Evolutionary conservation across 2,329 filamentous ascomycete genomes (phyloP), one percentile per base, ranked within the genome.

Genomic region (Pezicula rhizophila): DNA sequence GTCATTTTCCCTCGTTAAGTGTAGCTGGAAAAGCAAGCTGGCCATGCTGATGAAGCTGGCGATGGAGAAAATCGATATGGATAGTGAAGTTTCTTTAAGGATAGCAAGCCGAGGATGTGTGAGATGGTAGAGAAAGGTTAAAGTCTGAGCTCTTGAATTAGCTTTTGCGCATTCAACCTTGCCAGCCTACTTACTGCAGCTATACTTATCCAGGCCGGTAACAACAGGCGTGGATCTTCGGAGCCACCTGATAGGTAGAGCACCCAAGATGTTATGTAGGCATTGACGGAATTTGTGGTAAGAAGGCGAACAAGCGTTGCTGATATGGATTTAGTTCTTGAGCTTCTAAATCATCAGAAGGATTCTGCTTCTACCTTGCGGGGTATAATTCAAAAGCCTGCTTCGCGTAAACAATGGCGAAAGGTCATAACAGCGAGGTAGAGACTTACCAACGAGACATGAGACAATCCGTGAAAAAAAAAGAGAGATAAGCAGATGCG

Each of bases 361-460:
- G 7, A 31, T 10, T 31, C 11, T 5, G 28, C 8, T 31, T 31
- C 11, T 60, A 68, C 66, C 66, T 65, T 82, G 79, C 2, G 88
- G 87, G 12, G 87, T 89, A 69, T 92, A 93, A 66, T 90, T 85
- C 58, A 92, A 76, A 59, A 93, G 83, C 88, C 85, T 87, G 50
- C 7, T 33, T 46, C 49, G 41, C 33, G 25, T 49, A 38, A 8
- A 17, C 26, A 38, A 42, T 11, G n/a, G 28, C 44, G 8, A 17
- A 47, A 28, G 12, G 18, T 5, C 23, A 23, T 17, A 15, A n/a
- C 40, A 28, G 26, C 31, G 37, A 11, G 11, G 15, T 17, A 35
- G 28, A 15, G 39, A 68, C 75, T 40, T 63, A 87, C 85, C 87
- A 91, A 68, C 87, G 75, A 53, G 85, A 89, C 86, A 91, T 90